Percentiles rank a stretch among this genome's conserved stretches.
Conservation (phyloP, 148 eudicot species). For the Polygonum maritimum region DNA sequence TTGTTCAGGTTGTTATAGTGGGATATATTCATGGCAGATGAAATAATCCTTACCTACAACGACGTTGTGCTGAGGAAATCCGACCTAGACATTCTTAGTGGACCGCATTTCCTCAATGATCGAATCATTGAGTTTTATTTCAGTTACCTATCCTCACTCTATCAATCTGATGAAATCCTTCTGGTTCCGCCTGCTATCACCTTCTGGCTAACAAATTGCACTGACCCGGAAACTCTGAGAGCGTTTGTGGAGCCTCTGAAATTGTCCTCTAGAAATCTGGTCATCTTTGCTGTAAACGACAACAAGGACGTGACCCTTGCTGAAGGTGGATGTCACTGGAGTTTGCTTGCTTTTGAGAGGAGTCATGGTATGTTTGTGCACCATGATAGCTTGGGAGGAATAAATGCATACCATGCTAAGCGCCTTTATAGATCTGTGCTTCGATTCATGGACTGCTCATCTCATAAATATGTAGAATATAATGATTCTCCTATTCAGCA, state of each 20-base stretch:
- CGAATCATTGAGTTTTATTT: conserved; percentile 82
- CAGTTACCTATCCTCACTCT: conserved; percentile 46
- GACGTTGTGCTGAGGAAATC: conserved; percentile 82
- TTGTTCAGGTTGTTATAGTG: conserved; percentile 22
- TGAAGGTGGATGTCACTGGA: conserved; percentile 89
- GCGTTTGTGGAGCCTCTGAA: conserved; percentile 58
- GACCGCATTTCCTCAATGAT: conserved; percentile 67
- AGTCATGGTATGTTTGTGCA: conserved; percentile 51
- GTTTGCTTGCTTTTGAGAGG: conserved; percentile 61
- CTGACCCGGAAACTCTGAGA: conserved; percentile 39
- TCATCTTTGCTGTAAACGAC: conserved; percentile 68
- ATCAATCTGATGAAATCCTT: conserved; percentile 47
- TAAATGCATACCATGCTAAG: conserved; percentile 33
- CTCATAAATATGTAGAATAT: conserved; percentile 32
- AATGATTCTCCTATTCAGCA: conserved; percentile 48
- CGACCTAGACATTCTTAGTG: conserved; percentile 69
- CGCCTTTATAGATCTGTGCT: conserved; percentile 37
- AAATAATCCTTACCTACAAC: conserved; percentile 67
- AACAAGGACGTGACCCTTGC: conserved; percentile 45
- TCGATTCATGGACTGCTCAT: conserved; percentile 22
- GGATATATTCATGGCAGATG: conserved; percentile 33
- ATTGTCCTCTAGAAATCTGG: conserved; percentile 34
- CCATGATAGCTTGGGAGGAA: conserved; percentile 57
- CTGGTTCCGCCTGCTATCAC: conserved; percentile 74
- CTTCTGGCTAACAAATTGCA: conserved; percentile 77